Base-by-base conservation (phyloP, 2,329 filamentous ascomycete species). In the Chalaropsis thielavioides region DNA sequence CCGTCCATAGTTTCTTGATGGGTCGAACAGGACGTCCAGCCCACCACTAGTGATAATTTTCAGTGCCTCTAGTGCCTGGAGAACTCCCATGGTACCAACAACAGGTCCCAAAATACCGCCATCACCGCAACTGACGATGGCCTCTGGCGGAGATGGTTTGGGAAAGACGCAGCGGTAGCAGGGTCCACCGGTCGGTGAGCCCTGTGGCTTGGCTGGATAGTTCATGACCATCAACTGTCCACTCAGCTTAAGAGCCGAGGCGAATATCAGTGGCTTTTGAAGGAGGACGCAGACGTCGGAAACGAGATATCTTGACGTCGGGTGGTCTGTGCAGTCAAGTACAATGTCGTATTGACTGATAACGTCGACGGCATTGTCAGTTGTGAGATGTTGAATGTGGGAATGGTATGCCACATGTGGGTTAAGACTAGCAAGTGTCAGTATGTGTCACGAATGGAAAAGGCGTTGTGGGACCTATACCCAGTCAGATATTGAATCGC, bases 111-210 rank as follows among this genome's bases (percentile, higher is more conserved):
- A 71, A 8, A 99, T 91, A 0, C 94, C 94, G 10, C 92, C 92
- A 73, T 99, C 94, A 49, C 92, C 90, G 71, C 94, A 99, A 67
- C 87, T 90, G 1, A 90, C 80, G 0, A 96, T 87, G 65, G 84
- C 90, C 51, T 89, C 88, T 0, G 89, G 83, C 0, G 92, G 91
- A 0, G 94, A 92, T 0, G 94, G 92, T 44, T 82, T 87, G 0
- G 91, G 92, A 70, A 96, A 99, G 13, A 97, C 83, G 72, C 94
- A 99, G 51, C 94, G 82, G 75, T 99, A 99, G 74, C 94, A 99
- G 0, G 92, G 92, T 0, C 91, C 89, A 0, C 88, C 86, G 0
- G 76, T 71, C 1, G 72, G 64, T 67, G 75, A 71, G 0, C 85
- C 86, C 10, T 80, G 78, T 1, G 82, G 77, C 7, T 79, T 76